Percentiles rank a stretch among this genome's conserved stretches.
phyloP scores from a whole-genome alignment of 495 filamentous ascomycete genomes.

The Neurospora africana region DNA sequence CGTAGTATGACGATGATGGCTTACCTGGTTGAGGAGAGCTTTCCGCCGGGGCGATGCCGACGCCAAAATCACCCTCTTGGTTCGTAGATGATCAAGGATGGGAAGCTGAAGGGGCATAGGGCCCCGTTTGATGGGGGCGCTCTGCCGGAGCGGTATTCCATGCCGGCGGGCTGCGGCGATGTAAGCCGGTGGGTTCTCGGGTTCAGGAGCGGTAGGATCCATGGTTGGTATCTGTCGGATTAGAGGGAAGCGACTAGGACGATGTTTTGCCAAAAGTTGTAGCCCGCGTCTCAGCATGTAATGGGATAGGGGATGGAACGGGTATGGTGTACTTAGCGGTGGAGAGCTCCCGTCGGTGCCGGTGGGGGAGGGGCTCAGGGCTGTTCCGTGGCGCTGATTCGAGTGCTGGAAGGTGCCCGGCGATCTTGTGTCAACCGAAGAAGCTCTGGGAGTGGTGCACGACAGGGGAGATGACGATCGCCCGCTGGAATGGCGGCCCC shows the following conservation, averaged over 20 bases:
- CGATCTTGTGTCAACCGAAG: not conserved
- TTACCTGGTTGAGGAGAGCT: slow-evolving; percentile 58
- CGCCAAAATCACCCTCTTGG: slow-evolving; percentile 74
- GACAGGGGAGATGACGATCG: not conserved
- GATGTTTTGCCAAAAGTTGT: not conserved
- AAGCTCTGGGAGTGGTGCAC: not conserved
- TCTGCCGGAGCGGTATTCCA: slow-evolving; percentile 23
- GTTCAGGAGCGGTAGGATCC: slow-evolving; percentile 25
- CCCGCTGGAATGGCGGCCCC: not conserved
- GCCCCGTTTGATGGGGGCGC: slow-evolving; percentile 21
- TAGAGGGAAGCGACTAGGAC: not conserved
- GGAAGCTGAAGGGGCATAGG: slow-evolving; percentile 64
- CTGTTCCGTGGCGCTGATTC: not conserved
- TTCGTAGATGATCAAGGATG: slow-evolving; percentile 57
- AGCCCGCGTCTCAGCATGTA: not conserved
- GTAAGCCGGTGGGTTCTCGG: slow-evolving; percentile 34
- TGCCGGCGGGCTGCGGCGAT: slow-evolving; percentile 30
- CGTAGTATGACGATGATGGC: not conserved
- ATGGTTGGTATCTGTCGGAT: slow-evolving; percentile 5
- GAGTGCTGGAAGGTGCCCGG: not conserved
- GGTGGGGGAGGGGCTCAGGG: not conserved
- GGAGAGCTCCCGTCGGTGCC: not conserved
- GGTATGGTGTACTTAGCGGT: not conserved
- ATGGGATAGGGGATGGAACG: not conserved
- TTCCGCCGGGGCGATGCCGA: slow-evolving; percentile 76